Base-by-base conservation (phyloP, 495 filamentous ascomycete genomes). In the Aspergillus taichungensis region DNA sequence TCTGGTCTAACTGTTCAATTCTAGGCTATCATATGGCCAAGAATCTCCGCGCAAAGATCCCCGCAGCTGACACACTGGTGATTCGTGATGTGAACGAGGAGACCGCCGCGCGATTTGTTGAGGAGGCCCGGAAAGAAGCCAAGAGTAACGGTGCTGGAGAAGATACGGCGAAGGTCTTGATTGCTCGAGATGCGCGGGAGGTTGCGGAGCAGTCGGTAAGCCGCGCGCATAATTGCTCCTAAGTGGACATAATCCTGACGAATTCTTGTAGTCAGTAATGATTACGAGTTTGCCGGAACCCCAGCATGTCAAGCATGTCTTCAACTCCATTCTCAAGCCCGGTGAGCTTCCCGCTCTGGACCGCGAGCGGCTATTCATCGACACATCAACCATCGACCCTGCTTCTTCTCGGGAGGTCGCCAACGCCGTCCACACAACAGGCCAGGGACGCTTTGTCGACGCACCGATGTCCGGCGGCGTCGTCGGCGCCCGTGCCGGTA, bases 381-480 rank as follows among this genome's bases (percentile, higher is more conserved):
- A 91, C 52, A 83, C 77, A 43, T 94, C 88, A 4, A 94, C 88
- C 8, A 94, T 94, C 46, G 88, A 94, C 59, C 86, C 88, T 0
- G 71, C 78, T 13, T 82, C 88, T 1, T 88, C 85, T 3, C 76
- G 75, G 44, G 72, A 79, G 46, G 75, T 89, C 28, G 82, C 83
- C 6, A 71, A 76, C 30, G 69, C 71, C 10, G 76, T 88, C 13
- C 66, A 79, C 30, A 61, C 72, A 13, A 74, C 78, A 0, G 56
- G 73, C 3, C 61, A 72, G 41, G 75, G 77, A 24, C 65, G 68
- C 11, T 91, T 91, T 42, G 78, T 88, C 30, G 86, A 91, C 52
- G 86, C 86, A 18, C 86, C 86, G 6, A 85, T 91, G 68, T 91
- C 86, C 0, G 86, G 86, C n/a, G 86, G 86, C 10, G 84, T 88